Evolutionary conservation across 805 yeast species (phyloP).

Genomic region (Candida awuae): DNA sequence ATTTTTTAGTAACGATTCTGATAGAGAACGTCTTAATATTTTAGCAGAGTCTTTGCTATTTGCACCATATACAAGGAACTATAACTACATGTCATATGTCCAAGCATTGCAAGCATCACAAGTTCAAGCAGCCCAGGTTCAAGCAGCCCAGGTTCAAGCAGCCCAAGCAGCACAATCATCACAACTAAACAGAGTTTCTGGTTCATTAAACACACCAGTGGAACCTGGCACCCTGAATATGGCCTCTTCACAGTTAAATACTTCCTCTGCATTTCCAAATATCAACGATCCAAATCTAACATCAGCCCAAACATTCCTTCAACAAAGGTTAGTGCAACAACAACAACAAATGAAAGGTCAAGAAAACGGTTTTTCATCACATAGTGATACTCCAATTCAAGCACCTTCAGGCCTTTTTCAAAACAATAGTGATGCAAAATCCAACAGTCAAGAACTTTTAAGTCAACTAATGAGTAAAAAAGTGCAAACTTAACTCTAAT

Average conservation of each 20-base stretch:
- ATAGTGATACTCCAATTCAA: constrained; percentile 36
- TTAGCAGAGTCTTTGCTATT: constrained; percentile 27
- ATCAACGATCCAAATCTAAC: constrained; percentile 19
- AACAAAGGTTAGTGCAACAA: constrained; percentile 10
- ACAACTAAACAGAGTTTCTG: background rate
- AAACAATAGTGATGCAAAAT: constrained; percentile 7
- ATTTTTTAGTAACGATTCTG: constrained; percentile 13
- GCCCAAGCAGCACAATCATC: constrained; percentile 8
- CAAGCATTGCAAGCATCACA: constrained; percentile 10
- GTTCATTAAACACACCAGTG: background rate
- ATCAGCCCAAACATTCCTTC: constrained; percentile 7
- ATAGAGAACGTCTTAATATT: constrained; percentile 19
- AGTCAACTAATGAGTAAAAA: constrained; percentile 75
- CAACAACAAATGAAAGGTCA: constrained; percentile 29
- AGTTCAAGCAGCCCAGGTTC: constrained; percentile 12
- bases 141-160: constrained; percentile 9
- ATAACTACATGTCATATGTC: constrained; percentile 21
- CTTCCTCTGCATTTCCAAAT: constrained; percentile 9
- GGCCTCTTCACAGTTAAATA: constrained; percentile 1
- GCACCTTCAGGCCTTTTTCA: constrained; percentile 68
- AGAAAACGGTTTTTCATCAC: constrained; percentile 18
- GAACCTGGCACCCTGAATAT: constrained; percentile 3
- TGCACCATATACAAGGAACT: constrained; percentile 28
- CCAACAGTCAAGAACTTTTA: constrained; percentile 55
- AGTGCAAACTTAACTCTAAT: constrained; percentile 14